Conservation (phyloP, 257 asterid genomes). For the Coffea eugenioides region DNA sequence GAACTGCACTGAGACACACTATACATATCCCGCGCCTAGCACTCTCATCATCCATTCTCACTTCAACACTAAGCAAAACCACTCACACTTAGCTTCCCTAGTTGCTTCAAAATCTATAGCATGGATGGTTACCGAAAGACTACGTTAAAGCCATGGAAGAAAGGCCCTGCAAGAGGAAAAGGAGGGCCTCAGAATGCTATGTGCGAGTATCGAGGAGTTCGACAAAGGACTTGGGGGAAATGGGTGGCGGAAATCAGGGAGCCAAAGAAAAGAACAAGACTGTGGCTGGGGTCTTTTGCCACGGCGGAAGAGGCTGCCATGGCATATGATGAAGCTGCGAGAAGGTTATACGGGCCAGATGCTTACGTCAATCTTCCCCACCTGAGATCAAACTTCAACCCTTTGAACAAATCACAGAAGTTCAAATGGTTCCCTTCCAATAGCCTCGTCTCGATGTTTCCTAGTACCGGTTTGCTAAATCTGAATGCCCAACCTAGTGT, state of each 20-base stretch:
- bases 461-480: slow-evolving; percentile 67
- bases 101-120: background rate
- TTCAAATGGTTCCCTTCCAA: slow-evolving; percentile 88
- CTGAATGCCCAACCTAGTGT: slow-evolving; percentile 86
- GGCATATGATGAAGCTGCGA: slow-evolving; percentile 97
- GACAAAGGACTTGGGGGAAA: slow-evolving; percentile 96
- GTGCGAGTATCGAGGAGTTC: slow-evolving; percentile 88
- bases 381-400: slow-evolving; percentile 70
- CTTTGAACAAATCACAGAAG: slow-evolving; percentile 78
- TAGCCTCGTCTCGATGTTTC: slow-evolving; percentile 42
- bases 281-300: slow-evolving; percentile 91
- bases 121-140: slow-evolving; percentile 73
- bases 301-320: slow-evolving; percentile 97
- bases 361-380: slow-evolving; percentile 95
- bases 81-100: background rate
- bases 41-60: slow-evolving; percentile 20
- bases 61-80: slow-evolving; percentile 1
- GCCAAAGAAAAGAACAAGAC: slow-evolving; percentile 82
- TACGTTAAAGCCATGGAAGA: slow-evolving; percentile 95
- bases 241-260: slow-evolving; percentile 94
- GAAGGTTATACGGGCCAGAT: slow-evolving; percentile 85
- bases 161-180: slow-evolving; percentile 93
- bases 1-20: slow-evolving; percentile 40
- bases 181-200: slow-evolving; percentile 93
- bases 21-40: slow-evolving; percentile 59